Base-by-base conservation (phyloP, 2,329 filamentous ascomycete genomes). In the Ophiostoma australiae region DNA sequence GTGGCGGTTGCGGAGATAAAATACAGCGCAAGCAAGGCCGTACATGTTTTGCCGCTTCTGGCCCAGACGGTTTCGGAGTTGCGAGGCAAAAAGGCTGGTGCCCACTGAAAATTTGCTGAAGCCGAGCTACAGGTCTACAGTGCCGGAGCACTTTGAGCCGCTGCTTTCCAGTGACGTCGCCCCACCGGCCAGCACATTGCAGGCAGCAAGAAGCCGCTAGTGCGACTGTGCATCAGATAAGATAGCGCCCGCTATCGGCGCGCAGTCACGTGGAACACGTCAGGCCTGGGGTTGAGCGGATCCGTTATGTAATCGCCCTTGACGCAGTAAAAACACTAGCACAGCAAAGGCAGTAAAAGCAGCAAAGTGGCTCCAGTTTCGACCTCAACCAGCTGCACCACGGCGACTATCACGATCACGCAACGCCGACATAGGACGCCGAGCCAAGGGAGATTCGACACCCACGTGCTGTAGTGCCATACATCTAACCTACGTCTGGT, bases 161-260 rank as follows among this genome's bases (percentile, higher is more conserved):
- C 27, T 8, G 23, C 55, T 31, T 61, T 61, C 55, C 66, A 67
- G 37, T 67, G 66, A 67, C 66, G 27, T 67, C 66, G 39, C 66
- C 37, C 65, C 37, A 67, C 65, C 20, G 31, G 20, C 39, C 39
- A 48, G 23, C 66, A 44, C 37, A 44, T 31, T 67, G 37, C 39
- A 67, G 27, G 41, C 17, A 4, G 4, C 27, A 10, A 41, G 39
- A 11, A 41, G 39, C 10, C 39, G 39, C 44, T 48, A 48, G 44
- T 48, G 7, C n/a, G 44, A 48, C 44, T 48, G 20, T 48, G 44
- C 68, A 70, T 72, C 69, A 68, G 66, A 70, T 69, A 70, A 70
- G 69, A 70, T 67, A 66, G 63, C 27, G 65, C 41, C 69, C 69
- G 71, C 39, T 68, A 70, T 72, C 71, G 71, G 69, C 63, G 65